A percentile compares a stretch with the other conserved stretches of the same genome.
phyloP scores from a whole-genome alignment of 2,329 filamentous ascomycete species.

The Immersiporthe knoxdaviesiana region DNA sequence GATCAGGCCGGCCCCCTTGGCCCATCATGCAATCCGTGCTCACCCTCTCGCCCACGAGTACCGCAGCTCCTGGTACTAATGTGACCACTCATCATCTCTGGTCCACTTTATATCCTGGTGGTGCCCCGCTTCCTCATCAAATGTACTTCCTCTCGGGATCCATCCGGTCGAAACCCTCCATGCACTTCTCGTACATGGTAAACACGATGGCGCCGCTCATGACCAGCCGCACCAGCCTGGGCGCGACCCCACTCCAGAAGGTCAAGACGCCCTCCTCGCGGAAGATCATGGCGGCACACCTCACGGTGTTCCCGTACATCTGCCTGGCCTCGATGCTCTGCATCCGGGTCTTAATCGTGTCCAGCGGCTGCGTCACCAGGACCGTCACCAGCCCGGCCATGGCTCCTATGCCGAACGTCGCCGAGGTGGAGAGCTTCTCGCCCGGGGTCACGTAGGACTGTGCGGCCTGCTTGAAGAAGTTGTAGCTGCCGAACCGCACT shows the following conservation, averaged over 20 bases:
- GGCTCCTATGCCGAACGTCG: constrained; percentile 90
- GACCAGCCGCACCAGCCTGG: constrained; percentile 80
- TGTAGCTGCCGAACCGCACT: constrained; percentile 88
- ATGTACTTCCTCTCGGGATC: constrained; percentile 88
- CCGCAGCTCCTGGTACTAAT: background rate
- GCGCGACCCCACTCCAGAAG: constrained; percentile 92
- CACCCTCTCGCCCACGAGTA: background rate
- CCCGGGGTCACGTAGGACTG: constrained; percentile 91
- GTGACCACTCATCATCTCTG: background rate
- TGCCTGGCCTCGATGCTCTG: constrained; percentile 86
- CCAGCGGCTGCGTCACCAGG: constrained; percentile 73
- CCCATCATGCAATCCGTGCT: background rate
- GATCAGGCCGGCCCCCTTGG: background rate
- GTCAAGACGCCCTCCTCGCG: constrained; percentile 87
- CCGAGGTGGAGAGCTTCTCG: constrained; percentile 86
- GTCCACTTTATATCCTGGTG: background rate
- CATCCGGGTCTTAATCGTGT: constrained; percentile 98
- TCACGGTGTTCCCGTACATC: constrained; percentile 84
- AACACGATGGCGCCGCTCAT: constrained; percentile 97
- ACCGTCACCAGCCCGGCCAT: constrained; percentile 91
- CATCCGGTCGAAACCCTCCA: constrained; percentile 78
- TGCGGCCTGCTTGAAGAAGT: constrained; percentile 84
- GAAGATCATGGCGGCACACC: constrained; percentile 81
- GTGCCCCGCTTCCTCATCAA: constrained; percentile 42
- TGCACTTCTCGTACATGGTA: constrained; percentile 97